These are phyloP conservation scores for Gonium pectorale DNA, from an alignment of 139 green algal genomes.

Conservation along the genomic window DNA sequence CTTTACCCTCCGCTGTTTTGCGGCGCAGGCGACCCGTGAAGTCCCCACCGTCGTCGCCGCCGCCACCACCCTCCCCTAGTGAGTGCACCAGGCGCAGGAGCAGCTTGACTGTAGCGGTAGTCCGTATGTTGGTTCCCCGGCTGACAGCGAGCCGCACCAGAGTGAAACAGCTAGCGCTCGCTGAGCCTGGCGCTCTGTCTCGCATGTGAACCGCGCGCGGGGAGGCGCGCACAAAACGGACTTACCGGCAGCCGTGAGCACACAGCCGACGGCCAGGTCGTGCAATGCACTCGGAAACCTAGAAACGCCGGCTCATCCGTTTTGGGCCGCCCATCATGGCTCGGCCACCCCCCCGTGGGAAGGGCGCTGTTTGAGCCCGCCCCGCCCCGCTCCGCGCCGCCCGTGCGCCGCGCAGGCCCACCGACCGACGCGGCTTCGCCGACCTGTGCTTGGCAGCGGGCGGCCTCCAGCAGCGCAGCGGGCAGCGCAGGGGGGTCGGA, in stretches of 20 bases:
- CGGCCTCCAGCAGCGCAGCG: background rate
- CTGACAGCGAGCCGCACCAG: no score
- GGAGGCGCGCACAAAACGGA: background rate
- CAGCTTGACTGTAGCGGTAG: no score
- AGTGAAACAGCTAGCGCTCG: no score
- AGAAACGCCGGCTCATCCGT: background rate
- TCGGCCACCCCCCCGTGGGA: no score
- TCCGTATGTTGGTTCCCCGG: no score
- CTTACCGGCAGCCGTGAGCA: background rate
- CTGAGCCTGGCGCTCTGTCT: no score
- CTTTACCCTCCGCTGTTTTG: no score
- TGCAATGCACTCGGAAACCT: background rate
- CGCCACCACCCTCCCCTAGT: no score
- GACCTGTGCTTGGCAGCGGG: background rate
- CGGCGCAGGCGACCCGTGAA: no score
- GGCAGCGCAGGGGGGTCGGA: background rate
- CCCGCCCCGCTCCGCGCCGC: background rate
- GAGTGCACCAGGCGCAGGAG: no score
- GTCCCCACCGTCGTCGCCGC: no score
- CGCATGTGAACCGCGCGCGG: no score
- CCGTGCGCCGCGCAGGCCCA: background rate
- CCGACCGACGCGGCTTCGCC: background rate
- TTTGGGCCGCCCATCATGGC: background rate
- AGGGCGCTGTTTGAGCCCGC: background rate
- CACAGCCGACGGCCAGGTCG: background rate